Evolutionary conservation across 441 rosid species (phyloP), one percentile per base, ranked within the genome.

Genomic region (Adansonia rubrostipa): DNA sequence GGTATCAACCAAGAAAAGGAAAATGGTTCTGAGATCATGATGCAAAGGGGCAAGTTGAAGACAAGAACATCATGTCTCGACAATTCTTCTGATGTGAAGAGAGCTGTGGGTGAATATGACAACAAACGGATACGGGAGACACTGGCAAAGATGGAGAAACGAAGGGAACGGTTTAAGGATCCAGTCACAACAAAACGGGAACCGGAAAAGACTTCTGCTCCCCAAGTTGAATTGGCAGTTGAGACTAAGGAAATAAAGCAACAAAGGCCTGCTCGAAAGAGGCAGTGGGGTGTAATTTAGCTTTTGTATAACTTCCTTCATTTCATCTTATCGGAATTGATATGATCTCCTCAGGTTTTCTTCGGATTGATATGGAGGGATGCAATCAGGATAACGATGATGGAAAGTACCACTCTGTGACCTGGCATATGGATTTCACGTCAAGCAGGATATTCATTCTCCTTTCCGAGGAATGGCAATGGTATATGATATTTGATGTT

Each of bases 111-210:
- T 45, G 84, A 62, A 68, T 82, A 82, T 64, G 89, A 87, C 56
- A 80, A 85, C 2, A 81, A 85, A 9, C 79, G 69, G 51, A 83
- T 90, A 68, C 79, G 71, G 70, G 91, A 85, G 40, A 83, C 88
- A 8, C 19, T 92, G 47, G 92, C 89, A 48, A 90, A 87, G 86
- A 89, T 93, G 92, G 91, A 89, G 83, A 90, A 82, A 82, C 83
- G 92, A 62, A 86, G 88, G 80, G 88, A 87, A 84, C 87, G 94
- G 65, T 93, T 93, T 81, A 87, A 87, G 81, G 85, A 86, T 73
- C 65, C 86, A 4, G 62, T 79, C 10, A 11, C 82, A 40, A 63
- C 11, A 33, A 77, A 50, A 64, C 81, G 36, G 70, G 83, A 79
- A 73, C 74, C 74, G 6, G 81, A 82, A 42, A 77, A 75, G 74